phyloP scores from a whole-genome alignment of 2,329 filamentous ascomycete genomes.

The Penicillium sp. region DNA sequence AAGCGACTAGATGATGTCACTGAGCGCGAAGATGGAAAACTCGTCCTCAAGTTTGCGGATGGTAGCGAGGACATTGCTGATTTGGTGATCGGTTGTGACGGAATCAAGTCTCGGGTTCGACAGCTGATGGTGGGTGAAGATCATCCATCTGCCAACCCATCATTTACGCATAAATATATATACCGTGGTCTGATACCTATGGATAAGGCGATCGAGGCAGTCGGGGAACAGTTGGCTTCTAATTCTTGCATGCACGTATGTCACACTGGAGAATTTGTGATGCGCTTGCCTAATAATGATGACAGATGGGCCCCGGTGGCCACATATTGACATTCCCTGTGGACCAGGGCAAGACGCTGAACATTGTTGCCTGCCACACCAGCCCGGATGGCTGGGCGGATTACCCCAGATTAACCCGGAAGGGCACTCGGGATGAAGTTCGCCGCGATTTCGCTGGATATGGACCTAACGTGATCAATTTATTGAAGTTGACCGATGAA shows the following conservation, averaged over 20 bases:
- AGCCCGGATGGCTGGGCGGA: slow-evolving; percentile 1
- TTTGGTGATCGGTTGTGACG: slow-evolving; percentile 28
- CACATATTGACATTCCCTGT: slow-evolving; percentile 27
- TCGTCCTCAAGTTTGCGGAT: slow-evolving; percentile 14
- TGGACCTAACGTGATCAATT: neutral
- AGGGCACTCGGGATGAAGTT: neutral
- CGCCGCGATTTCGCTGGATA: neutral
- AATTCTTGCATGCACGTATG: neutral
- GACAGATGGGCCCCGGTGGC: slow-evolving; percentile 20
- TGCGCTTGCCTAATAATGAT: slow-evolving; percentile 10
- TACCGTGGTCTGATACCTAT: slow-evolving; percentile 30
- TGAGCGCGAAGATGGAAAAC: neutral
- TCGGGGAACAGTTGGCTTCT: neutral
- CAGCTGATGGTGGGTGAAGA: slow-evolving; percentile 5
- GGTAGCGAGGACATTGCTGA: slow-evolving; percentile 17
- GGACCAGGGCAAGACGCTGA: slow-evolving; percentile 32
- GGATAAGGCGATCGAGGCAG: slow-evolving; percentile 16
- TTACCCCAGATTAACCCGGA: neutral
- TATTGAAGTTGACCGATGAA: neutral
- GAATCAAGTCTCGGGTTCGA: slow-evolving; percentile 23
- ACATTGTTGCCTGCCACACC: slow-evolving; percentile 40
- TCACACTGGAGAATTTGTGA: neutral
- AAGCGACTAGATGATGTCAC: neutral
- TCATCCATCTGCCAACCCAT: slow-evolving; percentile 5
- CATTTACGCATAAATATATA: slow-evolving; percentile 29